phyloP scores from a whole-genome alignment of 805 yeast genomes.

The Metschnikowia chrysomelidarum region DNA sequence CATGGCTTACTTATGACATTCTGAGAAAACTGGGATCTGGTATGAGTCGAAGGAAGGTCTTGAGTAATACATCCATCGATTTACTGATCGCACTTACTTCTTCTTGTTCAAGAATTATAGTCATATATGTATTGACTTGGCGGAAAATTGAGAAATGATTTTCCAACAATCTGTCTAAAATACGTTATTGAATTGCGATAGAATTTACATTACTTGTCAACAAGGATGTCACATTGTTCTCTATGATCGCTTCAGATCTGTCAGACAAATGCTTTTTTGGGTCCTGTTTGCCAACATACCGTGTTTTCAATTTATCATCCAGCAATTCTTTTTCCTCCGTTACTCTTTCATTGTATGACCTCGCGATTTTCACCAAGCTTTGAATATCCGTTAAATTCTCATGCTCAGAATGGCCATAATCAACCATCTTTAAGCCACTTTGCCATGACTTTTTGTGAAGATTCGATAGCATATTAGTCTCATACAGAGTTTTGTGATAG shows the following conservation, averaged over 20 bases:
- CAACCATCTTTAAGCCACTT: slow-evolving; percentile 75
- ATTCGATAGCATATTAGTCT: slow-evolving; percentile 90
- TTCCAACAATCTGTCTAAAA: not conserved
- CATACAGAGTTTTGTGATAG: slow-evolving; percentile 87
- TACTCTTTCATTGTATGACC: slow-evolving; percentile 84
- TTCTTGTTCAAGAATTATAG: no score
- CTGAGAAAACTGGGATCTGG: no score
- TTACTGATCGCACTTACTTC: no score
- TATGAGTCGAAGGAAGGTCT: no score
- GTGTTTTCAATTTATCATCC: slow-evolving; percentile 87
- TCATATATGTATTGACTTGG: no score
- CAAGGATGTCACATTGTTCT: slow-evolving; percentile 84
- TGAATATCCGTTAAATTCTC: slow-evolving; percentile 70
- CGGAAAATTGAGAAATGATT: no score
- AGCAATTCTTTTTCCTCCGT: slow-evolving; percentile 86
- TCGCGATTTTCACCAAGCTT: slow-evolving; percentile 85
- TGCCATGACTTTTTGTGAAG: slow-evolving; percentile 97
- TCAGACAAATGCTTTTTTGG: slow-evolving; percentile 96
- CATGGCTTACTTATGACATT: slow-evolving; percentile 7
- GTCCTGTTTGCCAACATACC: slow-evolving; percentile 98
- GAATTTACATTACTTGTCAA: slow-evolving; percentile 88
- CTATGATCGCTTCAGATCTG: slow-evolving; percentile 81
- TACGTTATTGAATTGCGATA: slow-evolving; percentile 70
- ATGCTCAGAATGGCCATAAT: slow-evolving; percentile 75
- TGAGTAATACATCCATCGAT: no score